Base-by-base conservation (phyloP, 1,284 basidiomycete genomes). In the Vanrija sp. region DNA sequence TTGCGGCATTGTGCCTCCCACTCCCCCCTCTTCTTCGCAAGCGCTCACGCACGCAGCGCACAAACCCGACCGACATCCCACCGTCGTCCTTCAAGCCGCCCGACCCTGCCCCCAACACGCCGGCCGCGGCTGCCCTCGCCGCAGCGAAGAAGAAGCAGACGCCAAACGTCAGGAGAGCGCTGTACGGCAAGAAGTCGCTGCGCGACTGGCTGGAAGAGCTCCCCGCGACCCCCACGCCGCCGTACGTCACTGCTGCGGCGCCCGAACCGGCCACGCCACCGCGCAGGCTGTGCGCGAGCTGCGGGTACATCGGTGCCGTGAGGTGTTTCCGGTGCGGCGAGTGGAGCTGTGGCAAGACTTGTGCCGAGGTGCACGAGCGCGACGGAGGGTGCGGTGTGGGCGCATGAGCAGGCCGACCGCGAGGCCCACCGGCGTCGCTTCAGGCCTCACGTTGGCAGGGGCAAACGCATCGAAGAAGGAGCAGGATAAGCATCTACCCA, bases 131-230 rank as follows among this genome's bases (percentile, higher is more conserved):
- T 9, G 41, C 42, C 5, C 38, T 48, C 16, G 50, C 57, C 12
- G 48, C 51, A 18, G 47, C 57, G 6, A 73, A 71, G 64, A 75
- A 75, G 65, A 70, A 69, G 49, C 72, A 74, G 43, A 65, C 67
- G 1, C 63, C 65, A 12, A 75, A 75, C 60, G 72, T 75, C 2
- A 52, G 69, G 31, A 65, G 63, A 51, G 66, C 74, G 7, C 54
- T 75, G 46, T 70, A 68, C 35, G 62, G 60, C 23, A 68, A 68
- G 49, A 75, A 75, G 50, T 62, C 56, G 14, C 51, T 73, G n/a
- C 66, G 68, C 49, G 73, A 75, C 53, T 75, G 72, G 69, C 45
- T 75, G 20, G 70, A 70, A 23, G 73, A 75, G 52, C 59, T 74
- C 37, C 71, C 71, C 0, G 23, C 59, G 0, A 48, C 56, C 0